A percentile compares a stretch with the other conserved stretches of the same genome.
These are phyloP conservation scores for Magnolia kwangsiensis DNA, from an alignment of 164 flowering plant species.

Conservation along the genomic window DNA sequence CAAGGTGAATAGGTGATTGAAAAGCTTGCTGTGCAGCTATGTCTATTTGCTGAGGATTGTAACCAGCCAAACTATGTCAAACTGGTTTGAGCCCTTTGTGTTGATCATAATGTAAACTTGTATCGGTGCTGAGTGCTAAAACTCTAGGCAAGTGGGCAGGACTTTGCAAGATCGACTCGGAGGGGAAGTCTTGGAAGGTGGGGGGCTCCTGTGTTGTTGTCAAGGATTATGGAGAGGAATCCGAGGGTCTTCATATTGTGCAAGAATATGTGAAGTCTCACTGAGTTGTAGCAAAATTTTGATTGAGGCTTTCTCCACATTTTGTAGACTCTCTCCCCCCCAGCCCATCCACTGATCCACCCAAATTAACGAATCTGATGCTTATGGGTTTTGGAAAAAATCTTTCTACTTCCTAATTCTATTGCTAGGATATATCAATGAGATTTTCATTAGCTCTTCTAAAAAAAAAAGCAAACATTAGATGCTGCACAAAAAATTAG, in stretches of 20 bases:
- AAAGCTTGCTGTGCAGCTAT: constrained; percentile 70
- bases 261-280: constrained; percentile 19
- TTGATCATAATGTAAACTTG: constrained; percentile 61
- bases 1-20: constrained; percentile 35
- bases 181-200: constrained; percentile 80
- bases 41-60: constrained; percentile 77
- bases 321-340: no score
- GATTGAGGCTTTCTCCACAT: no score
- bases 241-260: constrained; percentile 17
- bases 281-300: neutral
- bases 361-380: neutral
- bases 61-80: constrained; percentile 70
- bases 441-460: neutral
- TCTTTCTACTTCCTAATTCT: neutral
- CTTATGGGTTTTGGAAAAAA: neutral
- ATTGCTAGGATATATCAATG: neutral
- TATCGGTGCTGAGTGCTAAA: constrained; percentile 68
- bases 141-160: constrained; percentile 86
- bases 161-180: constrained; percentile 74
- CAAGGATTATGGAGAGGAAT: constrained; percentile 24
- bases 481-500: no score
- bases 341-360: neutral
- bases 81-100: constrained; percentile 67
- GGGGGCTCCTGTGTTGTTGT: constrained; percentile 71
- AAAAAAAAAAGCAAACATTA: no score